phyloP scores from a whole-genome alignment of 2,329 filamentous ascomycete species.

The Diplocarpon mali region DNA sequence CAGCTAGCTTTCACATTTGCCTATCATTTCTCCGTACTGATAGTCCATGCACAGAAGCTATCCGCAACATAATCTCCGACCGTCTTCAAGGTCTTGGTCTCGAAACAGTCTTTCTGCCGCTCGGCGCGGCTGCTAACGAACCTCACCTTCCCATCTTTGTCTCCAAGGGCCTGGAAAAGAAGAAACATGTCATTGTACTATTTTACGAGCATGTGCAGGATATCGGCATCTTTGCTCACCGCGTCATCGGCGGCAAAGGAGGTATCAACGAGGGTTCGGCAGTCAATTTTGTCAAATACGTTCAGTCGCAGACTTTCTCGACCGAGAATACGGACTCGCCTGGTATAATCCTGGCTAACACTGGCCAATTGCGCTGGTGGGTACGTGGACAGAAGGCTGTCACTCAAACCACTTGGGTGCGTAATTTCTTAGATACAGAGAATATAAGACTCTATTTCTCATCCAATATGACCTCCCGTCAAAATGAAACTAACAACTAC shows the following conservation, averaged over 20 bases:
- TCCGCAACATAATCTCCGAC: constrained; percentile 46
- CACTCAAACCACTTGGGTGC: constrained; percentile 40
- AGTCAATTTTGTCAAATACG: constrained; percentile 46
- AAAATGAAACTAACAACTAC: no score
- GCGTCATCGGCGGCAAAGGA: constrained; percentile 49
- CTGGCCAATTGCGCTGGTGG: constrained; percentile 69
- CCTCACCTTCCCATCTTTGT: constrained; percentile 62
- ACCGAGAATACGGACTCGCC: constrained; percentile 29
- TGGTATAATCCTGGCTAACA: constrained; percentile 66
- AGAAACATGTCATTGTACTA: constrained; percentile 58
- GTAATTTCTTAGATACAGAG: no score
- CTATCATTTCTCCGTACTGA: constrained; percentile 1
- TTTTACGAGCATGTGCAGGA: constrained; percentile 64
- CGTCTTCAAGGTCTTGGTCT: constrained; percentile 55
- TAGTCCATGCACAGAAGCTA: constrained; percentile 39
- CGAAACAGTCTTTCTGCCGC: constrained; percentile 48
- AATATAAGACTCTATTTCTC: no score
- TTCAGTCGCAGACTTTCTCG: constrained; percentile 25
- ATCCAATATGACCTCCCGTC: no score
- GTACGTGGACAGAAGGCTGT: constrained; percentile 50
- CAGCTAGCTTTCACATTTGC: constrained; percentile 16
- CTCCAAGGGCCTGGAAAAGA: constrained; percentile 41
- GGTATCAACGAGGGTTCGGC: constrained; percentile 62
- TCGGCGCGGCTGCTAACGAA: constrained; percentile 34
- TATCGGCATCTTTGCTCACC: constrained; percentile 63